Evolutionary conservation across 306 rosid genomes (phyloP).

Genomic region (Prunus davidiana): DNA sequence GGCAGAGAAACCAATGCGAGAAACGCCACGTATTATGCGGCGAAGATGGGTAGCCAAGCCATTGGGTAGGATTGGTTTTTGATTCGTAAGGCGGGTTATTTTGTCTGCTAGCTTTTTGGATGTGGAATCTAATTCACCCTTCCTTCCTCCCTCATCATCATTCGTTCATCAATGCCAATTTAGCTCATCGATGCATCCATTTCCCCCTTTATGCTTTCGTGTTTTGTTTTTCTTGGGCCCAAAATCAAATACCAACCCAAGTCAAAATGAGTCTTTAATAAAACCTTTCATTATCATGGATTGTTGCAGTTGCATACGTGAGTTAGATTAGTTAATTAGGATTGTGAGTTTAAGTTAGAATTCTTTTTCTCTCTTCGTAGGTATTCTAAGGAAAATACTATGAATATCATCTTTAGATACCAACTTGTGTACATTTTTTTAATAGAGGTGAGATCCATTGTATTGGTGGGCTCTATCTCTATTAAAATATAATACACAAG

Average conservation of each 20-base stretch:
- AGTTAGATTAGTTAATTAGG: too few relatives aligned
- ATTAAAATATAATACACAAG: too few relatives aligned
- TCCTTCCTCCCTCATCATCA: conserved; percentile 1
- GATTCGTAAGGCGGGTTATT: conserved; percentile 34
- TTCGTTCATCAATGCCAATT: conserved; percentile 26
- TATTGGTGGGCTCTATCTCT: too few relatives aligned
- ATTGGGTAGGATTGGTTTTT: conserved; percentile 33
- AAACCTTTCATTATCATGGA: too few relatives aligned
- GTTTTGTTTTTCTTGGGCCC: background rate
- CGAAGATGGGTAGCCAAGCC: conserved; percentile 38
- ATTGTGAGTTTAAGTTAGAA: too few relatives aligned
- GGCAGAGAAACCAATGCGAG: conserved; percentile 51
- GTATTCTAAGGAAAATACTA: too few relatives aligned
- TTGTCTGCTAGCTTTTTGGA: conserved; percentile 73
- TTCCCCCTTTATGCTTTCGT: background rate
- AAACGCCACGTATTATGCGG: conserved; percentile 80
- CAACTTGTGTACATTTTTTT: too few relatives aligned
- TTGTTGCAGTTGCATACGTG: too few relatives aligned
- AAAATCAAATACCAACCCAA: background rate
- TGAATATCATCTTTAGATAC: too few relatives aligned
- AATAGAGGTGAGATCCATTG: too few relatives aligned
- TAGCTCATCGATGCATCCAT: conserved; percentile 41
- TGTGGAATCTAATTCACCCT: conserved; percentile 53
- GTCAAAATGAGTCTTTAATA: too few relatives aligned
- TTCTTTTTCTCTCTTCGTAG: too few relatives aligned